Evolutionary conservation across 2,329 filamentous ascomycete species (phyloP), one percentile per base, ranked within the genome.

Genomic region (Penicillium glabrum): DNA sequence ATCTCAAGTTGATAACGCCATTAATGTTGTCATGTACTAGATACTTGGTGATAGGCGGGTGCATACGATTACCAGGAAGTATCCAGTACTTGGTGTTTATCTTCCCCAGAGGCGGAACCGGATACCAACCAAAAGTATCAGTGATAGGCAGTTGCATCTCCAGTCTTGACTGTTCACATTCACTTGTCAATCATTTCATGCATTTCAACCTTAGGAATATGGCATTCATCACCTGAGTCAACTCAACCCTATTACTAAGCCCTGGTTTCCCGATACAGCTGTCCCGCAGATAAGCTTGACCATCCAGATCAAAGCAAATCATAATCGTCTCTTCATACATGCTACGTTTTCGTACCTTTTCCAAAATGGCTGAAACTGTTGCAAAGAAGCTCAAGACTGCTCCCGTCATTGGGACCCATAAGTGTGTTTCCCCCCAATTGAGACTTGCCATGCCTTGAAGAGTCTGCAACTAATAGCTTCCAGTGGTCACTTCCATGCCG

Each of bases 401-500:
- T 61, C 79, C 89, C 62, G 78, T 86, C 66, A 96, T 97, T 73
- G 95, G 93, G 71, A 99, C 95, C 29, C 95, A 99, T 84, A 97
- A 89, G 82, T 83, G 75, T 54, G 60, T 47, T n/a, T 3, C 43
- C 13, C 23, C 19, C 11, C 19, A 21, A 41, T 39, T n/a, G 35
- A 39, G n/a, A 23, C 11, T 7, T 23, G 19, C 23, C 46, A 26
- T 11, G 11, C 1, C 31, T 24, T 23, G 33, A 46, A 35, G 23
- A 33, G 26, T 19, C 37, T 16, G 41, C 8, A 56, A 51, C 48
- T 54, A 56, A 51, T 23, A 58, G 58, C 58, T 39, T 61, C 31
- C 60, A 85, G 82, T 79, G 95, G 95, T 66, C 92, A 97, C 82
- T 99, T 99, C 84, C 95, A 99, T 80, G 95, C 95, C 74, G 95